A percentile compares a stretch with the other conserved stretches of the same genome.
phyloP scores from a whole-genome alignment of 345 rosid species.

The Rhodamnia rubescens region DNA sequence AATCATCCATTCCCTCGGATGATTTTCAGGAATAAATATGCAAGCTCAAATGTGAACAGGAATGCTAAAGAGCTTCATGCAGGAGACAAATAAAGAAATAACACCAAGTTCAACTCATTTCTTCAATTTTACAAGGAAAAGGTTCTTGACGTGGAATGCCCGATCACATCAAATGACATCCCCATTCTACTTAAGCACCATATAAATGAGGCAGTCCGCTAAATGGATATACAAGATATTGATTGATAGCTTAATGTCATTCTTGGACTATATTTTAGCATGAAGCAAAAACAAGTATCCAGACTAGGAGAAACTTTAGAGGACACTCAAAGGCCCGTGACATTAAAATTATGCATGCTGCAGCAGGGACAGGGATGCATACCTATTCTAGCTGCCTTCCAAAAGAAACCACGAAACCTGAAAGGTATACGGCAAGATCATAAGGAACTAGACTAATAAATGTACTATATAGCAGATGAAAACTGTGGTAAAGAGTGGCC shows the following conservation, averaged over 20 bases:
- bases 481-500: background rate
- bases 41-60: background rate
- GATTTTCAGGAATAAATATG: background rate
- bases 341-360: background rate
- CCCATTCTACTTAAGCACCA: background rate
- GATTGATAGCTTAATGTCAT: background rate
- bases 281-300: background rate
- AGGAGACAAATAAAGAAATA: background rate
- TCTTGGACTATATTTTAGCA: background rate
- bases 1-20: background rate
- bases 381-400: constrained; percentile 99
- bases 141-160: background rate
- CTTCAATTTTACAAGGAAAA: background rate
- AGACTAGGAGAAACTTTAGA: background rate
- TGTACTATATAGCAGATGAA: background rate
- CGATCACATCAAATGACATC: background rate
- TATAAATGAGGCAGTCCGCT: background rate
- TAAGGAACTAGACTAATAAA: too few species aligned
- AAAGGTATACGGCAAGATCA: background rate
- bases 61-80: background rate
- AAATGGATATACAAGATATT: background rate
- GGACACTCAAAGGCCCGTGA: background rate
- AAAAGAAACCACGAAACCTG: constrained; percentile 93
- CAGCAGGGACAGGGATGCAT: background rate
- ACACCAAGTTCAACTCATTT: background rate